Base-by-base conservation (phyloP, 768 basidiomycete genomes). In the Suillus variegatus region DNA sequence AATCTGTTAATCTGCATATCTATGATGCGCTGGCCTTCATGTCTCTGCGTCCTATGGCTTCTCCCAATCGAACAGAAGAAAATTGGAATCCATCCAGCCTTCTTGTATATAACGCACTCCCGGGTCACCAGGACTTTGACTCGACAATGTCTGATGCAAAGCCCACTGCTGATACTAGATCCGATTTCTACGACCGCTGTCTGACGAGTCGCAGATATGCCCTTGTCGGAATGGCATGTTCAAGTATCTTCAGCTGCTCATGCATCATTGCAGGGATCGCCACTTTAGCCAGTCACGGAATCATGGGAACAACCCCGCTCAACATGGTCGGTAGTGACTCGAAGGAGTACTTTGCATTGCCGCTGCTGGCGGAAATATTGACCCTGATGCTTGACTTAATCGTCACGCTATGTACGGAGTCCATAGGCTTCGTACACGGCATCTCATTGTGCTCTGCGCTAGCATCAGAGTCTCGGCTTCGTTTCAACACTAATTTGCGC, bases 401-500 rank as follows among this genome's bases (percentile, higher is more conserved):
- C 61, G 70, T 76, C 43, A 66, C 70, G 0, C 47, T 64, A 4
- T 77, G 76, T 28, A 76, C 73, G 18, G 76, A 77, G 44, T 69
- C 77, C 5, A 77, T 67, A 8, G 76, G 76, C 2, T 70, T 71
- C 18, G 69, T 67, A 10, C 76, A 77, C 22, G 66, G 63, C 41
- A 70, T 75, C 41, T 68, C 75, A 0, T 44, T 76, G 65, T 71
- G 74, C 28, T 69, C 73, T 18, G 72, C 70, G 4, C 66, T 76
- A 61, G 66, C 76, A 3, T 71, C 76, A 10, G 62, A 77, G 20
- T 57, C 4, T 18, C 73, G 66, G n/a, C 66, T 77, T 28, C 65
- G 22, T 12, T 77, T 75, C 60, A 75, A 75, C 56, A 72, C 73
- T 35, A 76, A 75, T 63, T 68, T 76, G 35, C 72, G 75, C 41